Percentiles rank a stretch among this genome's conserved stretches.
Evolutionary conservation across 1,284 basidiomycete genomes (phyloP).

Genomic region (Vanrija sp.): DNA sequence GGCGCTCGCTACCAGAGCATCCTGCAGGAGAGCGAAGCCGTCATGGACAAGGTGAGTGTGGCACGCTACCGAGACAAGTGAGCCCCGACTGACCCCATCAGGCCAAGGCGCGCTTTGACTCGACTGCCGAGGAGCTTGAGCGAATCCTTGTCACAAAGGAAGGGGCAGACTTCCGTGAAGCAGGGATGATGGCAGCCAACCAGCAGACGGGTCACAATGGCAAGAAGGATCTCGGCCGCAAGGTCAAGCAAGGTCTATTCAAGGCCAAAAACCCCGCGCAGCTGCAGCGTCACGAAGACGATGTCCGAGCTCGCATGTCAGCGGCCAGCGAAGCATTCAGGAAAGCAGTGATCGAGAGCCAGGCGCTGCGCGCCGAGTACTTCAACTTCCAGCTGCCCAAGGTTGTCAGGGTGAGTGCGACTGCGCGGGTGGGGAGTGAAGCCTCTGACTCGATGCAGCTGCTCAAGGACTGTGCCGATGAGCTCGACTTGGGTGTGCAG

Average conservation of each 20-base stretch:
- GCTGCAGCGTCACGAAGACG: conserved; percentile 90
- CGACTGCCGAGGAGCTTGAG: conserved; percentile 90
- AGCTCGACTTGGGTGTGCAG: conserved; percentile 93
- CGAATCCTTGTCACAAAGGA: conserved; percentile 90
- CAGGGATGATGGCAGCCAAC: conserved; percentile 56
- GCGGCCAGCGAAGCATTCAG: conserved; percentile 81
- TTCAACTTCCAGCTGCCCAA: conserved; percentile 95
- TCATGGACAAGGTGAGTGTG: conserved; percentile 69
- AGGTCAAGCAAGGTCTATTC: conserved; percentile 82
- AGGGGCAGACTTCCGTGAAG: conserved; percentile 82
- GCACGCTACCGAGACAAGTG: neutral
- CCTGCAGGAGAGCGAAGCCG: conserved; percentile 80
- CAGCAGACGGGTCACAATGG: conserved; percentile 53
- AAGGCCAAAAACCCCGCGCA: conserved; percentile 93
- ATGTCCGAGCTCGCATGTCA: conserved; percentile 80
- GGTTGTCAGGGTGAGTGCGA: conserved; percentile 73
- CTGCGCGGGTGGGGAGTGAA: neutral
- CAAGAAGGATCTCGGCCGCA: conserved; percentile 70
- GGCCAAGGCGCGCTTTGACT: conserved; percentile 77
- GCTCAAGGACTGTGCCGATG: conserved; percentile 93
- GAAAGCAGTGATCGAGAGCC: conserved; percentile 85
- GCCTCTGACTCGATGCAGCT: conserved; percentile 54
- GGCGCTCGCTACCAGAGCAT: conserved; percentile 81
- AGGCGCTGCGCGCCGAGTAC: conserved; percentile 88
- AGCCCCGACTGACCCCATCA: conserved; percentile 11